Conservation (phyloP, 768 basidiomycete species). For the Termitomyces sp. region DNA sequence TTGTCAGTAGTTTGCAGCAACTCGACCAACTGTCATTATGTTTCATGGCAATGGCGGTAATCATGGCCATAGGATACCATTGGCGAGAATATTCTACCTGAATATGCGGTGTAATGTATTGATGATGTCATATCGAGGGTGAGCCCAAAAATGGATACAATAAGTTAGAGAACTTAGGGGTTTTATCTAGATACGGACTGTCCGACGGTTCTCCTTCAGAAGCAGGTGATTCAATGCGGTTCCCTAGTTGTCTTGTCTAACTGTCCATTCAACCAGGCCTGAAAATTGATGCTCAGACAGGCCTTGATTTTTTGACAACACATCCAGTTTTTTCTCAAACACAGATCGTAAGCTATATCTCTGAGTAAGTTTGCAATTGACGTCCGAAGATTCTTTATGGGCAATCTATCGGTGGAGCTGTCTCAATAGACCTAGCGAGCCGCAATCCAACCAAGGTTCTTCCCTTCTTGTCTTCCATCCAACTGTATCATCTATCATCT, state of each 20-base stretch:
- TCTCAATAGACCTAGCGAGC: slow-evolving; percentile 82
- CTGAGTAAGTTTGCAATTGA: neutral
- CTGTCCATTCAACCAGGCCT: slow-evolving; percentile 43
- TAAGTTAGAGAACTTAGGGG: neutral
- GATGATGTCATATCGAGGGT: slow-evolving; percentile 94
- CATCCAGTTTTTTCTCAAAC: slow-evolving; percentile 62
- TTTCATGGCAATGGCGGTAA: slow-evolving; percentile 92
- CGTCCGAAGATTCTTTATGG: slow-evolving; percentile 65
- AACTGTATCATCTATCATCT: neutral
- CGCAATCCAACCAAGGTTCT: slow-evolving; percentile 63
- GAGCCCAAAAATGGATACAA: slow-evolving; percentile 17
- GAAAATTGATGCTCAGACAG: slow-evolving; percentile 79
- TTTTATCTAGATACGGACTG: slow-evolving; percentile 63
- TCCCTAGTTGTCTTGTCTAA: neutral
- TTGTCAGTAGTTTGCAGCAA: slow-evolving; percentile 27
- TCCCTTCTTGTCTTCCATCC: neutral
- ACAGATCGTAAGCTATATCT: slow-evolving; percentile 43
- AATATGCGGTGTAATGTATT: slow-evolving; percentile 93
- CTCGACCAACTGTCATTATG: slow-evolving; percentile 84
- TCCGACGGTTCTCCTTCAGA: slow-evolving; percentile 50
- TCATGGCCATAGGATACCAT: slow-evolving; percentile 83
- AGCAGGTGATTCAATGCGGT: neutral
- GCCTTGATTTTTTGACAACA: slow-evolving; percentile 64
- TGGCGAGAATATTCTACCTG: slow-evolving; percentile 76
- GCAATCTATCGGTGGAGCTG: slow-evolving; percentile 89